Evolutionary conservation across 352 stramenopile species (phyloP), one percentile per base, ranked within the genome.

Genomic region (Aphanomyces euteiches): DNA sequence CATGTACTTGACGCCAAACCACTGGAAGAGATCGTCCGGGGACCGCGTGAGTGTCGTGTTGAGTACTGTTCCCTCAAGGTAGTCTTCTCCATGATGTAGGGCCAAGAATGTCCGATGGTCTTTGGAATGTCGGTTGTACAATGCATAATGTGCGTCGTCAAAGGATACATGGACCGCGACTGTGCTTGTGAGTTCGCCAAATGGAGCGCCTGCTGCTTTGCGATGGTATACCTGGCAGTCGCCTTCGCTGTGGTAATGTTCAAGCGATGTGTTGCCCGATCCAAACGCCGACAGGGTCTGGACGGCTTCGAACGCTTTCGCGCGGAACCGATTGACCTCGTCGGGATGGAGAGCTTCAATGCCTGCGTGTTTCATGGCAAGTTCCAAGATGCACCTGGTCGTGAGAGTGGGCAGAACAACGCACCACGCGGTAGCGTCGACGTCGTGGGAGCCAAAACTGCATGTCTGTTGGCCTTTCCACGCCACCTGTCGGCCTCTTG

Each of bases 1-100:
- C 28, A 47, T 47, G 57, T 66, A 66, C 57, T 66, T 66, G 57
- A 41, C 57, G 15, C 57, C 57, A 40, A 66, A 41, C 21, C 21
- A 66, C 10, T 53, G 38, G 39, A 66, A 66, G 3, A 40, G 57
- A 40, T 66, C 57, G 10, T 66, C 15, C 15, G 39, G 7, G 7
- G 57, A 45, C 1, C 10, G 10, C 7, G 28, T 13, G 34, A 56
- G 10, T 6, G 59, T 53, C n/a, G 38, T 67, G 59, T 67, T 67
- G 15, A 67, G n/a, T 7, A 67, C 21, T 21, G 38, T 13, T 19
- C 59, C 59, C 56, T 67, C 59, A 4, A 67, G 59, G 40, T 67
- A 67, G 41, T 67, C 37, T 5, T 47, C 41, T 1, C 15, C 59
- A 17, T 67, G 56, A 48, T 54, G 59, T 12, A 67, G 37, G 7